Conservation (phyloP, 305 asterid genomes). For the Andrographis paniculata region DNA sequence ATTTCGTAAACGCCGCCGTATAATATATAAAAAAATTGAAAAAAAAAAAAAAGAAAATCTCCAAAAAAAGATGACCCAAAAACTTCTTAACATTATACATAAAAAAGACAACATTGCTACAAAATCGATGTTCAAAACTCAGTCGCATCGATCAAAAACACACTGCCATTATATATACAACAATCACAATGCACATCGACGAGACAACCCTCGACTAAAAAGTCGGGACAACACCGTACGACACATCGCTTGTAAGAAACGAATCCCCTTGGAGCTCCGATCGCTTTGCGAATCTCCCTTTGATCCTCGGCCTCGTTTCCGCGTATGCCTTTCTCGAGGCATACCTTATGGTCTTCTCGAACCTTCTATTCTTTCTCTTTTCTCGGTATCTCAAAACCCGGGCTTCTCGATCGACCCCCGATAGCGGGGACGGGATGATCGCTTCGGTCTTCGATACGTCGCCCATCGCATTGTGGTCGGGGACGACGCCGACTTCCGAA, state of each 20-base stretch:
- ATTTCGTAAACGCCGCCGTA: no score
- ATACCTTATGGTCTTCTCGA: conserved; percentile 67
- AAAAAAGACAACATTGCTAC: no score
- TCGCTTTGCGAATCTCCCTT: conserved; percentile 71
- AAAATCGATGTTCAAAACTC: no score
- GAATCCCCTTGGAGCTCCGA: conserved; percentile 37
- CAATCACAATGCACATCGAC: no score
- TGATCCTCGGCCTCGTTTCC: conserved; percentile 71
- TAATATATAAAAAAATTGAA: no score
- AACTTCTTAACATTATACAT: no score
- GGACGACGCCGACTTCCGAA: conserved; percentile 75
- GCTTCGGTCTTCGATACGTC: conserved; percentile 37
- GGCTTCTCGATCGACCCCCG: conserved; percentile 63
- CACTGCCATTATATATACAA: no score
- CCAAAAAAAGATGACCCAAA: no score
- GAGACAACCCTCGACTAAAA: conserved; percentile 29
- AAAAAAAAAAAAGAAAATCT: no score
- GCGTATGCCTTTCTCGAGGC: conserved; percentile 90
- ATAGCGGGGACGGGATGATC: conserved; percentile 24
- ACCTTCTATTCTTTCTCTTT: conserved; percentile 71
- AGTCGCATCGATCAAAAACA: no score
- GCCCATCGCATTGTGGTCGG: conserved; percentile 41
- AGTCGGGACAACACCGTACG: conserved; percentile 54
- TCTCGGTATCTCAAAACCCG: conserved; percentile 77
- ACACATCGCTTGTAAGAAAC: conserved; percentile 27